Conservation (phyloP, 148 eudicot genomes). For the Rhododendron molle region DNA sequence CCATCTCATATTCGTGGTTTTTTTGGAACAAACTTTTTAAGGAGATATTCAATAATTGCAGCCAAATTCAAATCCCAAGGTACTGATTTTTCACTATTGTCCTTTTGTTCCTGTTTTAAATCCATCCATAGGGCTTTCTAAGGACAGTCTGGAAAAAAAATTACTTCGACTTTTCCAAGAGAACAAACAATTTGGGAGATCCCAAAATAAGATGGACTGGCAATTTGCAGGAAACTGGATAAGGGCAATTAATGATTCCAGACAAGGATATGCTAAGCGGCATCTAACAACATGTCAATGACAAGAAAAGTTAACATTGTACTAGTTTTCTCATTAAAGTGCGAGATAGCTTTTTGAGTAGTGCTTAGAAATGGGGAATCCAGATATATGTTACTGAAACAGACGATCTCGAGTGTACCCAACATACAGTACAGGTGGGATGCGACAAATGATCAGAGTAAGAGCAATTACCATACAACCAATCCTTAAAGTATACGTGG, state of each 20-base stretch:
- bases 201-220: not conserved
- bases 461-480: conserved; percentile 76
- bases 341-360: not conserved
- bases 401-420: not conserved
- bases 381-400: not conserved
- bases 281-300: not conserved
- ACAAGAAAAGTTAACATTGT: not conserved
- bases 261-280: not conserved
- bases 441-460: not conserved
- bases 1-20: not conserved
- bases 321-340: not conserved
- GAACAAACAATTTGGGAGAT: not conserved
- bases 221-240: not conserved
- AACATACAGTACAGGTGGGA: not conserved
- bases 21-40: not conserved
- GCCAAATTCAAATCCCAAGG: not conserved
- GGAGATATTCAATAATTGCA: not conserved
- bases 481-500: conserved; percentile 78
- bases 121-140: not conserved
- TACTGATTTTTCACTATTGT: not conserved
- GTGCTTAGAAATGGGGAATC: not conserved
- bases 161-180: not conserved
- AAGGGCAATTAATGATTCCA: not conserved
- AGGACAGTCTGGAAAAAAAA: not conserved
- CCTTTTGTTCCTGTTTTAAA: not conserved